A percentile compares a stretch with the other conserved stretches of the same genome.
Conservation (phyloP, 306 rosid genomes). For the Comarum palustre region DNA sequence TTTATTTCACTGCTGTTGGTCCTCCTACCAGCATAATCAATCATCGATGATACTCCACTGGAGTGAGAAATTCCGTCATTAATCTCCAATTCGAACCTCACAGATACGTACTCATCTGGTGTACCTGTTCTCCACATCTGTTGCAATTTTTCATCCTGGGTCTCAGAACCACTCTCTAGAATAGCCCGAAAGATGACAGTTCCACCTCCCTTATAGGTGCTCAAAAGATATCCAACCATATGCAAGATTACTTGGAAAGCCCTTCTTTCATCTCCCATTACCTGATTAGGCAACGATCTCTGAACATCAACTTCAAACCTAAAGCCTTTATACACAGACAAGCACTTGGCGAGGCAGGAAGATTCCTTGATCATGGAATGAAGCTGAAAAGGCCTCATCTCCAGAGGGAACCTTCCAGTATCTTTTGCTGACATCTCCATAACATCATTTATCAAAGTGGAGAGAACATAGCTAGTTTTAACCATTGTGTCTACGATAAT, state of each 20-base stretch:
- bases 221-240: conserved; percentile 59
- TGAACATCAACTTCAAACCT: conserved; percentile 54
- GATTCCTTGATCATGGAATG: conserved; percentile 72
- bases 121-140: conserved; percentile 47
- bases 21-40: conserved; percentile 33
- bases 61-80: conserved; percentile 30
- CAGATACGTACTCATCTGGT: conserved; percentile 38
- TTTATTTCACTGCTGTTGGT: conserved; percentile 38
- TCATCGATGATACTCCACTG: conserved; percentile 36
- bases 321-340: conserved; percentile 58
- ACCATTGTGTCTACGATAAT: conserved; percentile 61
- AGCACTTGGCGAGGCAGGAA: conserved; percentile 65
- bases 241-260: conserved; percentile 73
- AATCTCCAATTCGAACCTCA: conserved; percentile 60
- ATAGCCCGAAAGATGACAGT: conserved; percentile 44
- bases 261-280: conserved; percentile 72
- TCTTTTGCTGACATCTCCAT: conserved; percentile 63
- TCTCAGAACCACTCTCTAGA: conserved; percentile 31
- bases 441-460: conserved; percentile 61
- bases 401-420: conserved; percentile 45
- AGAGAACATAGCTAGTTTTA: conserved; percentile 61
- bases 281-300: conserved; percentile 59
- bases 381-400: conserved; percentile 56
- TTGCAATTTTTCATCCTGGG: conserved; percentile 39
- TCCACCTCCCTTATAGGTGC: conserved; percentile 37